phyloP scores from a whole-genome alignment of 768 basidiomycete species.

The Dictyophora rubrovolvata region DNA sequence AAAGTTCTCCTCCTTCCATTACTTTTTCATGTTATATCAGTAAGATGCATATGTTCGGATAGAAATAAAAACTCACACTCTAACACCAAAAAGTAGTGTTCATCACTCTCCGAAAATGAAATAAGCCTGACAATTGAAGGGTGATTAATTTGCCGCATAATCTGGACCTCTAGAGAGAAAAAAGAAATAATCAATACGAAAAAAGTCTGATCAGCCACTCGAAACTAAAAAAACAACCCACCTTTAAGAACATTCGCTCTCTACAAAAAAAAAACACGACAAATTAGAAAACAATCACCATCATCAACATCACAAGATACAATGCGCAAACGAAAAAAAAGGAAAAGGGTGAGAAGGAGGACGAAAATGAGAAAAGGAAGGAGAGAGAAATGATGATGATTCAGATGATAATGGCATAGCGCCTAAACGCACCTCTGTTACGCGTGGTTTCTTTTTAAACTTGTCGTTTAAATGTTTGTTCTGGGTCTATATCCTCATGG shows the following conservation, averaged over 20 bases:
- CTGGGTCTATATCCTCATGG: slow-evolving; percentile 48
- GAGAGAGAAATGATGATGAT: not conserved
- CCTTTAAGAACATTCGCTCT: slow-evolving; percentile 97
- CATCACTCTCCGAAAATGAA: slow-evolving; percentile 84
- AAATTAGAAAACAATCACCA: slow-evolving; percentile 15
- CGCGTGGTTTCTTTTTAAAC: slow-evolving; percentile 96
- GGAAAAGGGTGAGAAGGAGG: slow-evolving; percentile 14
- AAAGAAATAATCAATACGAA: slow-evolving; percentile 1
- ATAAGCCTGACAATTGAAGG: slow-evolving; percentile 87
- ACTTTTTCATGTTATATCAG: slow-evolving; percentile 37
- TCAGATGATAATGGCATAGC: not conserved
- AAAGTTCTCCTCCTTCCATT: slow-evolving; percentile 96
- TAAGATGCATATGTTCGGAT: not conserved
- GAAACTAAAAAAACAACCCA: slow-evolving; percentile 17
- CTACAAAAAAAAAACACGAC: slow-evolving; percentile 31
- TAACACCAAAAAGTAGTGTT: slow-evolving; percentile 90
- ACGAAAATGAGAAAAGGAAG: not conserved
- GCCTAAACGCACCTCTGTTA: slow-evolving; percentile 76
- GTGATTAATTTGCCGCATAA: slow-evolving; percentile 93
- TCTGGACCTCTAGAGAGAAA: slow-evolving; percentile 75
- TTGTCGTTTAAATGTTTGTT: slow-evolving; percentile 88
- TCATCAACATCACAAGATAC: slow-evolving; percentile 5
- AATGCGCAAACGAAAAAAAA: slow-evolving; percentile 15
- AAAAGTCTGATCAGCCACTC: not conserved
- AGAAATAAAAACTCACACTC: slow-evolving; percentile 43